phyloP scores from a whole-genome alignment of 257 asterid genomes.

The Ajuga chamaepitys region DNA sequence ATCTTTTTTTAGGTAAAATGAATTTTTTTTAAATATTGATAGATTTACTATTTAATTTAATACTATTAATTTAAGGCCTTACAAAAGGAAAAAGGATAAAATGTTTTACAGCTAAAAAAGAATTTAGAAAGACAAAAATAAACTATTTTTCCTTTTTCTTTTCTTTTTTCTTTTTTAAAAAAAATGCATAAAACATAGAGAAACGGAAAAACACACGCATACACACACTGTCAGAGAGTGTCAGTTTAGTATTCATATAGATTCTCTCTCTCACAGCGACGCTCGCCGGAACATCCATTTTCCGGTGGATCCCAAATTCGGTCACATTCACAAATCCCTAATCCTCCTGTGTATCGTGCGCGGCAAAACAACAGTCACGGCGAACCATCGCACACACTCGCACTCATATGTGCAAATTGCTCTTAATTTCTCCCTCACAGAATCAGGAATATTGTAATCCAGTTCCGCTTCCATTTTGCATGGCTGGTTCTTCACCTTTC shows the following conservation, averaged over 20 bases:
- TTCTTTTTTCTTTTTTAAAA: no score
- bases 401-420: background rate
- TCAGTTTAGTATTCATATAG: conserved; percentile 1
- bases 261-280: conserved; percentile 2
- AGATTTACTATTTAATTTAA: no score
- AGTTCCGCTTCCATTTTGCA: conserved; percentile 16
- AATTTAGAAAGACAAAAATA: background rate
- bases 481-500: conserved; percentile 8
- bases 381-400: background rate
- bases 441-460: conserved; percentile 5
- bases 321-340: background rate
- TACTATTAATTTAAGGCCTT: background rate
- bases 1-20: no score
- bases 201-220: background rate
- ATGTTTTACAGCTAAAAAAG: background rate
- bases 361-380: background rate
- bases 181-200: background rate
- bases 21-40: no score
- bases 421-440: background rate
- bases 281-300: conserved; percentile 12
- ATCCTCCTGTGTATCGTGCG: background rate
- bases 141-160: no score
- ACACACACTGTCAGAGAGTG: conserved; percentile 4
- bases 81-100: background rate
- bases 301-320: conserved; percentile 4